Base-by-base conservation (phyloP, 208 protist genomes). In the Leishmania martiniquensis region DNA sequence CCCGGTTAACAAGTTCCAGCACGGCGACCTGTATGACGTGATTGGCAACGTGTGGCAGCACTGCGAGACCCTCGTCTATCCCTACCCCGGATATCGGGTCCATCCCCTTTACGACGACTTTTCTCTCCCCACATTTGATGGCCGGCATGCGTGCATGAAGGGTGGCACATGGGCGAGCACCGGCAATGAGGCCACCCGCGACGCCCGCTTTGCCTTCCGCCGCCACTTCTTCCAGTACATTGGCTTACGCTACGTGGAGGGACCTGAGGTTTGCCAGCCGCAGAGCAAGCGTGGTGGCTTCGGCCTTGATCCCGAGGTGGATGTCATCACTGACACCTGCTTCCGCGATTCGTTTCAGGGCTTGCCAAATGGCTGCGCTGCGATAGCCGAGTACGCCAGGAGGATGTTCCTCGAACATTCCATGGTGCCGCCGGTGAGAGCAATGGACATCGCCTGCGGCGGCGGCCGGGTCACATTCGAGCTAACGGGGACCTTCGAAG, bases 101-200 rank as follows among this genome's bases (percentile, higher is more conserved):
- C 97, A 99, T 66, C 95, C 92, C 42, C 93, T 98, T 80, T 99
- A 99, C 86, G 95, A 98, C 70, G 98, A 99, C 83, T 99, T 99
- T 81, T 98, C 98, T 34, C 89, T 96, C 42, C 98, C 98, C n/a
- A 98, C 94, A 49, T 98, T 99, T 82, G 98, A 99, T 83, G 95
- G 96, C 65, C 83, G 90, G 25, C 98, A 99, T 88, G 89, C 90
- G 32, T 92, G 98, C 79, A 98, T 99, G 87, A 98, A 98, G 77
- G 98, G 98, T 60, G 98, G 98, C 39, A 87, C 96, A 42, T 99
- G 91, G 89, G 81, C 98, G 54, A 98, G 95, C 49, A 98, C 95
- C 20, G 98, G 98, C 67, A 98, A 98, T 81, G 92, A 98, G 89
- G 97, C 97, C 45, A 97, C 92, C n/a, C 81, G 86, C 54, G 91